A percentile compares a stretch with the other conserved stretches of the same genome.
These are phyloP conservation scores for Voacanga thouarsii DNA, from an alignment of 257 asterid species.

Conservation along the genomic window DNA sequence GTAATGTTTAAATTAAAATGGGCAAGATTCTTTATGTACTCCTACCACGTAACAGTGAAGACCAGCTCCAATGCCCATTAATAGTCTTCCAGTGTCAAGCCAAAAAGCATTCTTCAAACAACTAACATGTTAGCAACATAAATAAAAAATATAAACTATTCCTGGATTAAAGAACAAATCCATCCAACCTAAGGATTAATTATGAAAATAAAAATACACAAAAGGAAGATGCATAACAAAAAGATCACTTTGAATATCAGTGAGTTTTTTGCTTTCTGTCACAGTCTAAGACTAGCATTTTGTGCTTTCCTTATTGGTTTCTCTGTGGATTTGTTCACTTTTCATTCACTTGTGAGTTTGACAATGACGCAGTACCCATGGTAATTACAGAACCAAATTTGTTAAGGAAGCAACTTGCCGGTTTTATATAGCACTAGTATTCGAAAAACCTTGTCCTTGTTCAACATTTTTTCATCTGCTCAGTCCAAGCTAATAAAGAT, in stretches of 20 bases:
- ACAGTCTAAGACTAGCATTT: neutral
- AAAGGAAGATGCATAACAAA: neutral
- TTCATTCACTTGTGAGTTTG: neutral
- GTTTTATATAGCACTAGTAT: neutral
- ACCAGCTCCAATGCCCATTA: slow-evolving; percentile 25
- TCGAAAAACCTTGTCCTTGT: neutral
- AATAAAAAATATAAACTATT: neutral
- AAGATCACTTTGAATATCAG: neutral
- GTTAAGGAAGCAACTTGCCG: neutral
- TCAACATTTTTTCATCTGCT: neutral
- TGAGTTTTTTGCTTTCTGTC: neutral
- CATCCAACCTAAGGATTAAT: neutral
- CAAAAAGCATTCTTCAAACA: slow-evolving; percentile 22
- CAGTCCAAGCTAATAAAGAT: neutral
- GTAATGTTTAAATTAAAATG: neutral
- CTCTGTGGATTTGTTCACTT: neutral
- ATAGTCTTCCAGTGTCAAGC: slow-evolving; percentile 24
- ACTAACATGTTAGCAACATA: neutral
- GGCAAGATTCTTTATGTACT: neutral
- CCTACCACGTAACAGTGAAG: slow-evolving; percentile 30
- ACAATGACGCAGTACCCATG: neutral
- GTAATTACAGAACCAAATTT: neutral
- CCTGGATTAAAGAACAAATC: neutral
- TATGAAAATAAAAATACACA: neutral
- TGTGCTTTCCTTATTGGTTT: neutral